Evolutionary conservation across 768 basidiomycete species (phyloP).

Genomic region (Rhizopogon salebrosus): DNA sequence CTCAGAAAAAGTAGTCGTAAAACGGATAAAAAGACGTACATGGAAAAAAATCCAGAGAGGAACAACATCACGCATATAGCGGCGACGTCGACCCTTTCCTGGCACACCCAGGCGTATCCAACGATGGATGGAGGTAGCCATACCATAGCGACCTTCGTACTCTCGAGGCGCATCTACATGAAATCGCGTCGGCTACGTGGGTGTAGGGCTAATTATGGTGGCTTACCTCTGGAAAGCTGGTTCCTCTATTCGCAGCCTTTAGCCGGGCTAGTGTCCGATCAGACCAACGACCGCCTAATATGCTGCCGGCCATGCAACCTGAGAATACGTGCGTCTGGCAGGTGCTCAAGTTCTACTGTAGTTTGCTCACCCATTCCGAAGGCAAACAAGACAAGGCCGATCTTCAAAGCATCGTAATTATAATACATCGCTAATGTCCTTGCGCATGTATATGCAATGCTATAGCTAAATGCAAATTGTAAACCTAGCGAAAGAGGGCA

Average conservation of each 20-base stretch:
- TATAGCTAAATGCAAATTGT: conserved; percentile 65
- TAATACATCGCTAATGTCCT: conserved; percentile 66
- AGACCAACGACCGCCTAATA: conserved; percentile 57
- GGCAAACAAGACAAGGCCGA: conserved; percentile 73
- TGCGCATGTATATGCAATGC: conserved; percentile 69
- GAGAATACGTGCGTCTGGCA: neutral
- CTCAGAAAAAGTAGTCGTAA: neutral
- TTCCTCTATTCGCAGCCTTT: conserved; percentile 43
- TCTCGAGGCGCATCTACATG: conserved; percentile 66
- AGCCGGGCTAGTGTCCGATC: conserved; percentile 43
- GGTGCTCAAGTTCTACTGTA: neutral
- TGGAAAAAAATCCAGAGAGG: conserved; percentile 63
- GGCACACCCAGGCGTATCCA: conserved; percentile 74
- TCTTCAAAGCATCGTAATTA: conserved; percentile 61
- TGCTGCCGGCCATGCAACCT: conserved; percentile 48
- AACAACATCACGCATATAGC: conserved; percentile 75
- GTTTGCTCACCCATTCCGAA: conserved; percentile 57
- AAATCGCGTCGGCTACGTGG: neutral
- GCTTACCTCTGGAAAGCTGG: conserved; percentile 60
- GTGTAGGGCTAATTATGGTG: neutral
- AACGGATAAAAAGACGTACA: conserved; percentile 40
- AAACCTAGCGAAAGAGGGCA: conserved; percentile 41
- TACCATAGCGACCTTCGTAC: conserved; percentile 53
- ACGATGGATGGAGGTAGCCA: conserved; percentile 52
- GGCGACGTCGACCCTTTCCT: conserved; percentile 58